These are phyloP conservation scores for Fragaria ananassa DNA, from an alignment of 306 rosid genomes.

Conservation along the genomic window DNA sequence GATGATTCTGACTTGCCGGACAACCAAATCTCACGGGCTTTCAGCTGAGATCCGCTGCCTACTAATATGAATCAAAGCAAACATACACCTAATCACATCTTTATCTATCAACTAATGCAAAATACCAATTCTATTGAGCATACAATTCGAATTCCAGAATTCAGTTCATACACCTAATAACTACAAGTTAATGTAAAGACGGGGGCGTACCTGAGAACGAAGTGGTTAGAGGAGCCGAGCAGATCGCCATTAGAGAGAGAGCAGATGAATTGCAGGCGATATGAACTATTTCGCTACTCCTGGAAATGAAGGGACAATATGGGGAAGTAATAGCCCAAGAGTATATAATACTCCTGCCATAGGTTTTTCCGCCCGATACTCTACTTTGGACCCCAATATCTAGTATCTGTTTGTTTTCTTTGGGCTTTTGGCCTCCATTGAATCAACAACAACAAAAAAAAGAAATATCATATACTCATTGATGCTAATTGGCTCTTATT, in stretches of 20 bases:
- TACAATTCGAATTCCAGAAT: not conserved
- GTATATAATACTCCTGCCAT: not conserved
- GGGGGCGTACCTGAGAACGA: constrained; percentile 15
- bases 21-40: constrained; percentile 47
- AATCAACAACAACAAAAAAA: too few relatives aligned
- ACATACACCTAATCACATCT: not conserved
- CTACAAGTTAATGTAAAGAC: not conserved
- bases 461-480: too few relatives aligned
- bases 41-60: constrained; percentile 51
- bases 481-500: too few relatives aligned
- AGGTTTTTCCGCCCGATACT: not conserved
- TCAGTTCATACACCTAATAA: not conserved
- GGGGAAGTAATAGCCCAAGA: not conserved
- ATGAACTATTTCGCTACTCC: not conserved
- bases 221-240: constrained; percentile 38
- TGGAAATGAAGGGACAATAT: not conserved
- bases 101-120: not conserved
- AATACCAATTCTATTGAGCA: too few relatives aligned
- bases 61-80: constrained; percentile 12
- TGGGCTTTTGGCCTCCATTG: too few relatives aligned
- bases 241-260: constrained; percentile 50
- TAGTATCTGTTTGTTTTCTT: too few relatives aligned
- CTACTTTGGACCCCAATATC: not conserved
- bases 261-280: not conserved
- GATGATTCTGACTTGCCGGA: constrained; percentile 40